Evolutionary conservation across 306 rosid genomes (phyloP).

Genomic region (Parietaria judaica): DNA sequence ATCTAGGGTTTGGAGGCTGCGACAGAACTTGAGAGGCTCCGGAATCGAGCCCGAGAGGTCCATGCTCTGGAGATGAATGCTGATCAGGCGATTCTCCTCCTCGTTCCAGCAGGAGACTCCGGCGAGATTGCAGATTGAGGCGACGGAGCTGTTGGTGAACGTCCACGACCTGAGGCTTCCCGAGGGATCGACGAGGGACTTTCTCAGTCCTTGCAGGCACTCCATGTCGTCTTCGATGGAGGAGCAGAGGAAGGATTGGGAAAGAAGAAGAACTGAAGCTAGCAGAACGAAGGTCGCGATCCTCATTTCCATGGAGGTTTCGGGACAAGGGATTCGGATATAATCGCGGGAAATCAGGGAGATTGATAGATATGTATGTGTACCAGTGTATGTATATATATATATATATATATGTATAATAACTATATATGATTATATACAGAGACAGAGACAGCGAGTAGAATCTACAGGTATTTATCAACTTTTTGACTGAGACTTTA

Average conservation of each 20-base stretch:
- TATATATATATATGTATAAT: too few relatives aligned
- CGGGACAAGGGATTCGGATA: neutral
- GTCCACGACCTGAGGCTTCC: slow-evolving; percentile 35
- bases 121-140: slow-evolving; percentile 42
- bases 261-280: slow-evolving; percentile 13
- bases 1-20: slow-evolving; percentile 40
- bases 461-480: too few relatives aligned
- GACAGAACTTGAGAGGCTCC: slow-evolving; percentile 41
- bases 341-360: neutral
- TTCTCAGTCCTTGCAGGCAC: slow-evolving; percentile 39
- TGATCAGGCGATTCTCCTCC: slow-evolving; percentile 48
- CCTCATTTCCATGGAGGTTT: slow-evolving; percentile 19
- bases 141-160: slow-evolving; percentile 28
- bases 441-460: too few relatives aligned
- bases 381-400: neutral
- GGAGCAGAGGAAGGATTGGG: slow-evolving; percentile 8
- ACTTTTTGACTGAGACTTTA: too few relatives aligned
- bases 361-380: neutral
- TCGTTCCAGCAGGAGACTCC: slow-evolving; percentile 56
- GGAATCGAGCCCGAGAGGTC: slow-evolving; percentile 40
- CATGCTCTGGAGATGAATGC: slow-evolving; percentile 42
- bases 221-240: slow-evolving; percentile 35
- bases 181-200: slow-evolving; percentile 32
- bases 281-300: neutral
- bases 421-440: too few relatives aligned